A percentile compares a stretch with the other conserved stretches of the same genome.
Evolutionary conservation across 768 basidiomycete species (phyloP).

Genomic region (Suillus tomentosus): DNA sequence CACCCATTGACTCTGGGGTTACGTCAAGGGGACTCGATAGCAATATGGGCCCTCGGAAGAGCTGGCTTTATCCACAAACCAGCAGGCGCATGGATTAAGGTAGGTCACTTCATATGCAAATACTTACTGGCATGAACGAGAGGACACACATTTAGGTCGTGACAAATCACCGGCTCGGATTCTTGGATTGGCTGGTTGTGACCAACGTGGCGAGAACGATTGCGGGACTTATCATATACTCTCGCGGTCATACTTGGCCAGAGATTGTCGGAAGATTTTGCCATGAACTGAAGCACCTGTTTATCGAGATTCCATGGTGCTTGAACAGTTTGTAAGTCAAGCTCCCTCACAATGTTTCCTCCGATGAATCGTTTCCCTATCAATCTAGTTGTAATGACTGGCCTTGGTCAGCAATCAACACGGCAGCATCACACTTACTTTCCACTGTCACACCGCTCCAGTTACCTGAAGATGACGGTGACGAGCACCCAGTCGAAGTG

Average conservation of each 20-base stretch:
- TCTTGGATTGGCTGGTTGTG: not conserved
- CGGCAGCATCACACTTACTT: not conserved
- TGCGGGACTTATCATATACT: not conserved
- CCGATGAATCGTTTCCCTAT: not conserved
- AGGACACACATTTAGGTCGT: not conserved
- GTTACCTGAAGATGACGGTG: not conserved
- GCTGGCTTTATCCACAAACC: conserved; percentile 5
- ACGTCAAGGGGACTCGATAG: conserved; percentile 3
- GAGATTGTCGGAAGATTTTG: not conserved
- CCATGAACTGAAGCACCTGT: not conserved
- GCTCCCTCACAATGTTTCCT: not conserved
- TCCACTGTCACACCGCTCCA: conserved; percentile 1
- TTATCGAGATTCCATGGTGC: conserved; percentile 3
- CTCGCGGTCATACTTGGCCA: not conserved
- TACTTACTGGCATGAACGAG: not conserved
- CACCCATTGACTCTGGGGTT: conserved; percentile 1
- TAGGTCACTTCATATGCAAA: not conserved
- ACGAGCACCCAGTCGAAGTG: not conserved
- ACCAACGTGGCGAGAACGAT: not conserved
- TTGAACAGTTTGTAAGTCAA: conserved; percentile 1
- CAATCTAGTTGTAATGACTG: not conserved
- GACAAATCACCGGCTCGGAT: not conserved
- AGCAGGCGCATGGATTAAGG: conserved; percentile 5
- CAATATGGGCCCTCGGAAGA: conserved; percentile 6
- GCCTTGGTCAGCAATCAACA: conserved; percentile 4